Percentiles rank a stretch among this genome's conserved stretches.
Evolutionary conservation across 345 rosid species (phyloP).

Genomic region (Populus euphratica): DNA sequence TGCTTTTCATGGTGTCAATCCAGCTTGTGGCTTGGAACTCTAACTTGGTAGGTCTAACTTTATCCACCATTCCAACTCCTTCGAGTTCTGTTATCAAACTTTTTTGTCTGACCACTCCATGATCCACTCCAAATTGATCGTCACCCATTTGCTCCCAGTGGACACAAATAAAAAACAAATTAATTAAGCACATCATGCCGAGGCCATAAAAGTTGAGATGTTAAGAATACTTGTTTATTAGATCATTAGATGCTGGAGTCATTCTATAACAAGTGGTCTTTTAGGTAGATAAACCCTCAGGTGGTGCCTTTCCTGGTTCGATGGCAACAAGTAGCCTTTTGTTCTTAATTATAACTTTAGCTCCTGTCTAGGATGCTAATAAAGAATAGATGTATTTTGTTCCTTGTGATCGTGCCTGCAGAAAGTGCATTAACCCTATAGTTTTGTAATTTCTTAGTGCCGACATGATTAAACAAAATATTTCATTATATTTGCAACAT

Average conservation of each 20-base stretch:
- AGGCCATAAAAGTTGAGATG: too few relatives aligned
- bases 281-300: too few relatives aligned
- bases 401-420: background rate
- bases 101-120: background rate
- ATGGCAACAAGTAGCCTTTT: too few relatives aligned
- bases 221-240: too few relatives aligned
- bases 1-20: constrained; percentile 8
- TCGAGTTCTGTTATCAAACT: background rate
- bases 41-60: background rate
- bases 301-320: too few relatives aligned
- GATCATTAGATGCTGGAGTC: background rate
- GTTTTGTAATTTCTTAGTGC: background rate
- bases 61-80: background rate
- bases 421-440: background rate
- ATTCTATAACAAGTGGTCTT: too few relatives aligned
- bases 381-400: background rate
- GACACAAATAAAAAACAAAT: too few relatives aligned
- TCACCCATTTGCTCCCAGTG: too few relatives aligned
- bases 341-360: too few relatives aligned
- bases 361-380: background rate
- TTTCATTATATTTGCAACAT: background rate
- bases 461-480: background rate
- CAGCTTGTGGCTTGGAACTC: background rate
- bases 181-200: too few relatives aligned
- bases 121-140: background rate